Conservation (phyloP, 768 basidiomycete species). For the Calocybe indica region DNA sequence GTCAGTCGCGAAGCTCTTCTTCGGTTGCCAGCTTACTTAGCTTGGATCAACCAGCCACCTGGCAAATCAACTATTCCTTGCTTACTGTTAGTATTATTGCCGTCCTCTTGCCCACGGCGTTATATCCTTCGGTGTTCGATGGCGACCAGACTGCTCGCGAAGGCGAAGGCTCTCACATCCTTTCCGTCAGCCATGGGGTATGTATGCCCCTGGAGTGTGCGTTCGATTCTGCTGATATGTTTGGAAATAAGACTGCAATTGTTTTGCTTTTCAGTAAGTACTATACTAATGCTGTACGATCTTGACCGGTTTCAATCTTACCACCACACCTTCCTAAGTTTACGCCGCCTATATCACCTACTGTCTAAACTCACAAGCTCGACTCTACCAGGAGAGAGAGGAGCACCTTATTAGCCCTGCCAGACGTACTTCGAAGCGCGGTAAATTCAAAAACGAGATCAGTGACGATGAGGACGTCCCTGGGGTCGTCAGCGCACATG, state of each 20-base stretch:
- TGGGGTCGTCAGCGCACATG: too few relatives aligned
- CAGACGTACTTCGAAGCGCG: conserved; percentile 19
- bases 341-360: conserved; percentile 74
- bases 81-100: conserved; percentile 77
- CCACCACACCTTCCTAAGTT: conserved; percentile 35
- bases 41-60: conserved; percentile 31
- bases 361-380: conserved; percentile 71
- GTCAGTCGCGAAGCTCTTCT: conserved; percentile 37
- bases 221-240: background rate
- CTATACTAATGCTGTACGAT: background rate
- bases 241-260: conserved; percentile 51
- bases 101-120: conserved; percentile 74
- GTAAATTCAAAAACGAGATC: conserved; percentile 12
- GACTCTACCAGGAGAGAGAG: conserved; percentile 48
- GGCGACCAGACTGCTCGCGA: conserved; percentile 26
- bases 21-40: background rate
- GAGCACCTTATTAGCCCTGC: conserved; percentile 28
- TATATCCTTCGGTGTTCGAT: conserved; percentile 32
- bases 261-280: conserved; percentile 69
- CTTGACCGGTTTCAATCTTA: conserved; percentile 9
- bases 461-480: conserved; percentile 7
- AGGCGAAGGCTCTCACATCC: conserved; percentile 22
- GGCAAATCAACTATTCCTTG: conserved; percentile 71
- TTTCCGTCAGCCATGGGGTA: conserved; percentile 73
- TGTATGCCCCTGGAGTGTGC: conserved; percentile 16